These are phyloP conservation scores for Hypoxylon sp. DNA, from an alignment of 2,329 filamentous ascomycete genomes.

Conservation along the genomic window DNA sequence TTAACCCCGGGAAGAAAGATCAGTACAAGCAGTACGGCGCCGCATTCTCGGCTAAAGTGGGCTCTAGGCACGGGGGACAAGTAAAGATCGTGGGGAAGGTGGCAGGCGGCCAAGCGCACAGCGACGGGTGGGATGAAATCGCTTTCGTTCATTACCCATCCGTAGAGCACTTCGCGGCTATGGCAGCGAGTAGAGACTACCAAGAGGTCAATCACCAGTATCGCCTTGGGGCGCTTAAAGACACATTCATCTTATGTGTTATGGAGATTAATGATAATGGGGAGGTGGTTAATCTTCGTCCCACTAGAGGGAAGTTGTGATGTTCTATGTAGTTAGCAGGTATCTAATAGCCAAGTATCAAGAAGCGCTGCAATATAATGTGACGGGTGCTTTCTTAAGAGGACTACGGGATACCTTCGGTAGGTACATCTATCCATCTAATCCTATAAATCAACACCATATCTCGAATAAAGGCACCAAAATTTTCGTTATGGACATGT, in stretches of 20 bases:
- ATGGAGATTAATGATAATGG: constrained; percentile 49
- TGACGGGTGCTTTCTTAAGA: background rate
- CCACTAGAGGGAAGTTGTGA: constrained; percentile 32
- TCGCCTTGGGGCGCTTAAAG: constrained; percentile 46
- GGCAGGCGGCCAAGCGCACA: constrained; percentile 29
- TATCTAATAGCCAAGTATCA: background rate
- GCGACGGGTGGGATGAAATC: constrained; percentile 72
- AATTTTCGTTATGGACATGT: background rate
- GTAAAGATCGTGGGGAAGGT: constrained; percentile 75
- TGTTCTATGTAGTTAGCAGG: background rate
- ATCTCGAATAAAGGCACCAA: constrained; percentile 8
- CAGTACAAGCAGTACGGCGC: constrained; percentile 71
- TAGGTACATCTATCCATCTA: background rate
- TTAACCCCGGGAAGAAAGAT: constrained; percentile 65
- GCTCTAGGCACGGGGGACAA: constrained; percentile 67
- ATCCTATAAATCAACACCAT: background rate
- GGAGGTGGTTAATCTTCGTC: constrained; percentile 25
- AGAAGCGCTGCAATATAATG: background rate
- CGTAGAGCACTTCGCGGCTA: constrained; percentile 73
- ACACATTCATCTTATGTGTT: constrained; percentile 50
- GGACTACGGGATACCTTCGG: background rate
- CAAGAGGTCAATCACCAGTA: constrained; percentile 48
- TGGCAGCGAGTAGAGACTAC: constrained; percentile 48
- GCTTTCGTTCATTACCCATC: constrained; percentile 76
- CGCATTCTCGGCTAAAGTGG: constrained; percentile 66